Conservation (phyloP, 2,329 filamentous ascomycete species). For the Paramyrothecium roridum region DNA sequence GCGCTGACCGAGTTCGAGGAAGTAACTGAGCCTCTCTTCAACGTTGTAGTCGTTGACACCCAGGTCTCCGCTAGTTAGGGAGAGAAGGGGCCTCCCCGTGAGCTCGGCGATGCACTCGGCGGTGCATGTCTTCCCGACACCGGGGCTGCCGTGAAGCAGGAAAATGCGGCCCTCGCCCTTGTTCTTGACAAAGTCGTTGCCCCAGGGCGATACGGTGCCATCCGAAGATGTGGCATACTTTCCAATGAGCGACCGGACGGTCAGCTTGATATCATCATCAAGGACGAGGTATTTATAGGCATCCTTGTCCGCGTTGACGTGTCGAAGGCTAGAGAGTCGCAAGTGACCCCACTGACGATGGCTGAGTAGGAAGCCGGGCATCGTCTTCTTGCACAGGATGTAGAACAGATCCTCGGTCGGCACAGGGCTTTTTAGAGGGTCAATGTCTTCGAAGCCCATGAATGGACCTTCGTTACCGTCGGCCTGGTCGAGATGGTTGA, state of each 20-base stretch:
- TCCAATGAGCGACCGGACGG: conserved; percentile 43
- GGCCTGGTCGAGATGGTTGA: conserved; percentile 4
- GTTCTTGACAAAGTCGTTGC: conserved; percentile 45
- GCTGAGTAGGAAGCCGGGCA: conserved; percentile 43
- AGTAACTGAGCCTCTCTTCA: conserved; percentile 42
- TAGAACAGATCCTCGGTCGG: conserved; percentile 42
- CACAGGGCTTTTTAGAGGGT: conserved; percentile 29
- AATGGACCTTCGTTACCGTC: conserved; percentile 25
- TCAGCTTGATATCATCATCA: conserved; percentile 44
- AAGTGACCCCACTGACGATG: conserved; percentile 43
- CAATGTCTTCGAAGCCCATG: conserved; percentile 35
- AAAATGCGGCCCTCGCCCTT: conserved; percentile 49
- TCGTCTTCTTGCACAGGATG: conserved; percentile 36
- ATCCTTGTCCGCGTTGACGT: conserved; percentile 40
- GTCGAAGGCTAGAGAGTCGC: conserved; percentile 32
- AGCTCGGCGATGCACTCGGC: conserved; percentile 53
- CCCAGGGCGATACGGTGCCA: conserved; percentile 39
- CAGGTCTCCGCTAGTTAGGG: conserved; percentile 48
- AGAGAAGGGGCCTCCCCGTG: conserved; percentile 46
- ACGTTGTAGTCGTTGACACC: conserved; percentile 33
- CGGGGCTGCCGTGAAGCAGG: conserved; percentile 49
- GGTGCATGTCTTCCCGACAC: conserved; percentile 57
- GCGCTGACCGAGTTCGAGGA: conserved; percentile 44
- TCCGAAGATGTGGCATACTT: conserved; percentile 37
- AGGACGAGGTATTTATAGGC: conserved; percentile 49